A percentile compares a stretch with the other conserved stretches of the same genome.
phyloP scores from a whole-genome alignment of 768 basidiomycete genomes.

The Auricularia sp. region DNA sequence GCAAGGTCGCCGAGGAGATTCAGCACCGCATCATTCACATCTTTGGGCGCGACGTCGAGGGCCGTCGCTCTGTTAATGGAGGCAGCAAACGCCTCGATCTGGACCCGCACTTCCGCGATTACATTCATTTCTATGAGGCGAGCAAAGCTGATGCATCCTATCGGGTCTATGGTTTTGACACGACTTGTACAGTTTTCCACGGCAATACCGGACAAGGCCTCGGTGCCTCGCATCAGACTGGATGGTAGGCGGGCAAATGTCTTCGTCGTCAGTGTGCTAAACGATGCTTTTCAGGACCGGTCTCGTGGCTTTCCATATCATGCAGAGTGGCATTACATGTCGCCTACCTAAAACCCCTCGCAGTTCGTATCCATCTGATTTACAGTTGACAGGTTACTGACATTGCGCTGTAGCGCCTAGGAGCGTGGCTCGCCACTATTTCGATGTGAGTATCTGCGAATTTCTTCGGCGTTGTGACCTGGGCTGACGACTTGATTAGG shows the following conservation, averaged over 20 bases:
- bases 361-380: constrained; percentile 42
- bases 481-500: constrained; percentile 30
- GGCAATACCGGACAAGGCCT: constrained; percentile 86
- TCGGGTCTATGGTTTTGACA: background rate
- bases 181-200: constrained; percentile 68
- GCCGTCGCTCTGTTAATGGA: constrained; percentile 84
- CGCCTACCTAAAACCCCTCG: constrained; percentile 89
- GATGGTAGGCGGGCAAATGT: constrained; percentile 52
- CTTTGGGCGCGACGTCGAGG: constrained; percentile 84
- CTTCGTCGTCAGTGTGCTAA: background rate
- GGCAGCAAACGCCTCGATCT: constrained; percentile 76
- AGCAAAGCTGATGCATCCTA: constrained; percentile 7
- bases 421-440: constrained; percentile 82
- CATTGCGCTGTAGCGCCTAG: constrained; percentile 52
- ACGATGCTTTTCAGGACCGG: constrained; percentile 49
- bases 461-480: constrained; percentile 5
- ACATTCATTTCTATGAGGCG: constrained; percentile 93
- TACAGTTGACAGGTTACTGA: too few species aligned
- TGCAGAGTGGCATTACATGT: constrained; percentile 82
- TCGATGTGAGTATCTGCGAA: constrained; percentile 54
- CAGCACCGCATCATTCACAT: constrained; percentile 99
- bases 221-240: constrained; percentile 97
- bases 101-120: constrained; percentile 94
- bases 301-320: constrained; percentile 80
- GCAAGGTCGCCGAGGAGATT: constrained; percentile 90